Evolutionary conservation across 306 rosid species (phyloP), one percentile per base, ranked within the genome.

Genomic region (Trifolium subterraneum): DNA sequence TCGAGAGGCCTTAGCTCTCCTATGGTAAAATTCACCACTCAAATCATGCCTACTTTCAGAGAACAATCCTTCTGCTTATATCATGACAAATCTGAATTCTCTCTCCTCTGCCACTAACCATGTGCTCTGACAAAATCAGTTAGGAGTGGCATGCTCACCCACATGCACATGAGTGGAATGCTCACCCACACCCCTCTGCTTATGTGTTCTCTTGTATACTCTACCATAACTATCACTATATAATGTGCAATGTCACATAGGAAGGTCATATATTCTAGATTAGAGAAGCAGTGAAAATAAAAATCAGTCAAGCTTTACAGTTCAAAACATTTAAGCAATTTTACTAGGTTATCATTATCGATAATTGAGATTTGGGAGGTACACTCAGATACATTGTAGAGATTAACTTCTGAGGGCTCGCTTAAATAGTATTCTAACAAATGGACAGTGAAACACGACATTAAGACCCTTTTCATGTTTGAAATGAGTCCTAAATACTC

Each of bases 401-500:
- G 22, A 15, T 14, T 23, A 54, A 48, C 48, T 25, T 18, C 38
- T 52, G 31, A 54, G 33, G 66, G 29, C 20, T 29, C 63, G 33
- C 33, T 50, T 58, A 51, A 66, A 66, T 23, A 72, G 54, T 12
- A 59, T 50, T 29, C 50, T 19, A 14, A 72, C 18, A 42, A 69
- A 9, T 54, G 55, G 20, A 12, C 73, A 55, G 54, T 27, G 7
- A 66, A 27, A 18, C 7, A 48, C 18, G 38, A 48, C 13, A 20
- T 4, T 54, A 54, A 25, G 29, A 35, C 4, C 42, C 33, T 23
- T 75, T 80, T 64, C 31, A 66, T 39, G 45, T 58, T 67, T 72
- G 47, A 61, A 77, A 70, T 47, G 23, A 25, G 62, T 33, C 35
- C 68, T 15, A 50, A 60, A 61, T 20, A 81, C 36, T 44, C 61